phyloP scores from a whole-genome alignment of 305 asterid species.

The Rubia peregrina region DNA sequence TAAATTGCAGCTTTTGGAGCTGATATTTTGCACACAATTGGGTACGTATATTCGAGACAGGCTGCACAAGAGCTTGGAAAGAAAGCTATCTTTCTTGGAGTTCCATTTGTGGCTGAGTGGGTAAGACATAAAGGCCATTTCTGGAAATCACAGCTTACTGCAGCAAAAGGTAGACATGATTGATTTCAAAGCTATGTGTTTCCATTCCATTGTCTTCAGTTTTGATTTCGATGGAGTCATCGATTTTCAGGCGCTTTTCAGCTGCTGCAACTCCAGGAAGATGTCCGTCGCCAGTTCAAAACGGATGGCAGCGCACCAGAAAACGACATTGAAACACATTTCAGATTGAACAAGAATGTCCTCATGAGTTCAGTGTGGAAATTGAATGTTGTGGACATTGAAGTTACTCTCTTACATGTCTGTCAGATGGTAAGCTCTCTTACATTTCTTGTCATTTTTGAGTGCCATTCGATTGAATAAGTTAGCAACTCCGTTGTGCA shows the following conservation, averaged over 20 bases:
- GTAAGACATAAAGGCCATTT: slow-evolving; percentile 76
- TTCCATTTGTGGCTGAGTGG: slow-evolving; percentile 78
- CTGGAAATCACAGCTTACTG: slow-evolving; percentile 80
- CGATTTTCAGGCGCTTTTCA: slow-evolving; percentile 64
- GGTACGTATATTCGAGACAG: slow-evolving; percentile 78
- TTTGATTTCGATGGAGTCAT: neutral
- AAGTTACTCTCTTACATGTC: slow-evolving; percentile 72
- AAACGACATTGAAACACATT: slow-evolving; percentile 64
- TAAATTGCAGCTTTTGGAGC: slow-evolving; percentile 59
- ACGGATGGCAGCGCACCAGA: slow-evolving; percentile 55
- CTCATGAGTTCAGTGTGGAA: slow-evolving; percentile 80
- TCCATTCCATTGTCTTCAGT: neutral
- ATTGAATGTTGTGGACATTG: slow-evolving; percentile 76
- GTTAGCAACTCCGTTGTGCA: slow-evolving; percentile 17
- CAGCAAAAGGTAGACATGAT: slow-evolving; percentile 53
- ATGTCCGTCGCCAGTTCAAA: slow-evolving; percentile 50
- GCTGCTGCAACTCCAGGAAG: slow-evolving; percentile 90
- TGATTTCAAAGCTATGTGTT: neutral
- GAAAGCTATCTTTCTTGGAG: slow-evolving; percentile 67
- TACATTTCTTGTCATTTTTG: neutral
- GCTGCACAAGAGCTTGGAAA: slow-evolving; percentile 77
- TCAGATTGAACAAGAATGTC: slow-evolving; percentile 52
- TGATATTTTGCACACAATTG: slow-evolving; percentile 65
- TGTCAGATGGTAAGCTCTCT: slow-evolving; percentile 62
- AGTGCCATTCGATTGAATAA: neutral